Base-by-base conservation (phyloP, 306 rosid species). In the Cotoneaster glaucophyllus region DNA sequence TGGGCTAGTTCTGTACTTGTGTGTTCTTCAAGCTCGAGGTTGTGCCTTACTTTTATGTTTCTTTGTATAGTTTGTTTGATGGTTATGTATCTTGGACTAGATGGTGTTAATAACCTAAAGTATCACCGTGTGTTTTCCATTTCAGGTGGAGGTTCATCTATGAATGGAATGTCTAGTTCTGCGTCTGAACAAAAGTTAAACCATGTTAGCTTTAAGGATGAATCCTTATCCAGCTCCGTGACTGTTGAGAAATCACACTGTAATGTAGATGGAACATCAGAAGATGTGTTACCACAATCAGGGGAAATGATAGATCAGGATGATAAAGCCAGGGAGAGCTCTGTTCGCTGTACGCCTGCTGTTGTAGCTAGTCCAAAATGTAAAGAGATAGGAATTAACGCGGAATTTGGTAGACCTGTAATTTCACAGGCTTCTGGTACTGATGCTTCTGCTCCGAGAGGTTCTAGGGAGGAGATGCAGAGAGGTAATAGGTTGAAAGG, bases 401-500 rank as follows among this genome's bases (percentile, higher is more conserved):
- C 82, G 28, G 98, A 91, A 69, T 77, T 82, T 54, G 87, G 96
- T 85, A 82, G 80, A 2, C 19, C 13, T 77, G 82, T 87, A 39
- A 65, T 64, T 69, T 66, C 71, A 22, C 87, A 70, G 52, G 86
- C 83, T 79, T 75, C 78, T 83, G 88, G 81, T 70, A 58, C 67
- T 59, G 97, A 88, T 82, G 78, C 64, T 65, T 78, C 84, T 67
- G 68, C 81, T 6, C 56, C 83, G 66, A 82, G 70, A 84, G 85
- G 85, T 87, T 86, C 84, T 68, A 80, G 77, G 78, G 93, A 88
- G 79, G 90, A 88, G 65, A 77, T 73, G 61, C 87, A 64, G 24
- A 73, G 85, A 75, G 89, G 84, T 73, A 92, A 79, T 78, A 84
- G 69, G 81, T 73, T 94, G 90, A 94, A 90, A 87, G 88, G 91